Conservation (phyloP, 2,329 filamentous ascomycete genomes). For the Fusarium aywerte region DNA sequence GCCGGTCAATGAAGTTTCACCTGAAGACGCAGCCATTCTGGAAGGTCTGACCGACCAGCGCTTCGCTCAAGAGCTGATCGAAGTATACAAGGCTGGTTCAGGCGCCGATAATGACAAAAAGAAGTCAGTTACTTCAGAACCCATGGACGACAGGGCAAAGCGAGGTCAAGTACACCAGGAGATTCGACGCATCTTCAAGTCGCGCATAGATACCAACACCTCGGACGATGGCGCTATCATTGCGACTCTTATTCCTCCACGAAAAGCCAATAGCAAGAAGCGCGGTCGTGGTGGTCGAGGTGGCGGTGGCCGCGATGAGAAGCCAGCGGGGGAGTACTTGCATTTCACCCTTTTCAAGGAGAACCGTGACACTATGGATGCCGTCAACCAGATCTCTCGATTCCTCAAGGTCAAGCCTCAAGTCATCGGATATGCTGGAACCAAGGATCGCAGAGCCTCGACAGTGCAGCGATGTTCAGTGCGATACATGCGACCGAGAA, state of each 20-base stretch:
- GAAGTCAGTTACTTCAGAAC: slow-evolving; percentile 53
- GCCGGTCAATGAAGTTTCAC: slow-evolving; percentile 45
- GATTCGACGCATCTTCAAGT: slow-evolving; percentile 83
- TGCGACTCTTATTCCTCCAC: slow-evolving; percentile 70
- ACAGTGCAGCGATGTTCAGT: slow-evolving; percentile 85
- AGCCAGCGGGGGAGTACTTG: slow-evolving; percentile 75
- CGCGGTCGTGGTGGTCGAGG: slow-evolving; percentile 42
- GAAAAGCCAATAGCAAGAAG: slow-evolving; percentile 47
- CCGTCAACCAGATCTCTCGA: slow-evolving; percentile 79
- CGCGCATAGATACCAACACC: slow-evolving; percentile 80
- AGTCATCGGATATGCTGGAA: slow-evolving; percentile 80
- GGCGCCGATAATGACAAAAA: slow-evolving; percentile 45
- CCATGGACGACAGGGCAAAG: slow-evolving; percentile 57
- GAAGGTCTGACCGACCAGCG: slow-evolving; percentile 53
- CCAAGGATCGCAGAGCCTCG: slow-evolving; percentile 88
- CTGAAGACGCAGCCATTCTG: slow-evolving; percentile 52
- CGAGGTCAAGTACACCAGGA: slow-evolving; percentile 65
- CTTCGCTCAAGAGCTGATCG: slow-evolving; percentile 55
- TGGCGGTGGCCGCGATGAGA: slow-evolving; percentile 44
- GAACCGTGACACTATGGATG: slow-evolving; percentile 97
- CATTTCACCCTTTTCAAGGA: slow-evolving; percentile 96
- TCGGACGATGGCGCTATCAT: slow-evolving; percentile 67
- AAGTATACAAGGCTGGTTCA: slow-evolving; percentile 54
- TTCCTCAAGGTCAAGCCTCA: slow-evolving; percentile 79
- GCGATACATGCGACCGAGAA: slow-evolving; percentile 61